phyloP scores from a whole-genome alignment of 352 stramenopile species.

The Phytophthora capsici region DNA sequence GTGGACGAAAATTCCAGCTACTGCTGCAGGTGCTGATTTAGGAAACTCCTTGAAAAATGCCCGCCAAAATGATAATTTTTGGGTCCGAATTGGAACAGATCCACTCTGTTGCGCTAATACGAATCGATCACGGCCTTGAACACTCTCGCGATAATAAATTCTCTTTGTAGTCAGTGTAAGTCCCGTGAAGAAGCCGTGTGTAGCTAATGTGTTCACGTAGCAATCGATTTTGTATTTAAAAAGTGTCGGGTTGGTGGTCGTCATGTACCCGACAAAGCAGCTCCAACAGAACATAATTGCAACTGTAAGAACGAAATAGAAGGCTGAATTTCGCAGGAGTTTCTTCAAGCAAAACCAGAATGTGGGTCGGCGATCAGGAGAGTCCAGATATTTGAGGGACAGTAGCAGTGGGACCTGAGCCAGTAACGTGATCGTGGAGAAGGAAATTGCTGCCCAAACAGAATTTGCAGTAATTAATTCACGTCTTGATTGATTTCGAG shows the following conservation, averaged over 20 bases:
- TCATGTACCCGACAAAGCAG: constrained; percentile 10
- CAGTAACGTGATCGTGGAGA: constrained; percentile 9
- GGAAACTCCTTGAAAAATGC: constrained; percentile 17
- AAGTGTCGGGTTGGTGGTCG: neutral
- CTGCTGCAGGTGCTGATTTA: constrained; percentile 16
- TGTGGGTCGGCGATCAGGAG: constrained; percentile 11
- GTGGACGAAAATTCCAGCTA: constrained; percentile 36
- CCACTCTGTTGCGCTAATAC: neutral
- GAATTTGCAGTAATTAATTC: constrained; percentile 20
- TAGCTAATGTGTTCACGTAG: constrained; percentile 9
- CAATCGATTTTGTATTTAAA: constrained; percentile 28
- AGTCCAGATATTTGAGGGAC: constrained; percentile 16
- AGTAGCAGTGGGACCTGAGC: constrained; percentile 15
- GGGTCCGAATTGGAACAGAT: neutral
- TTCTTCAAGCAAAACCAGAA: constrained; percentile 26
- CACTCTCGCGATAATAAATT: constrained; percentile 22
- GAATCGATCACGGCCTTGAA: constrained; percentile 15
- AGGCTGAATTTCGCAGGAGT: neutral
- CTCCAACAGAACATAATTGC: constrained; percentile 8
- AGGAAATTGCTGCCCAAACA: constrained; percentile 12
- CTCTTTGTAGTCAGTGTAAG: constrained; percentile 10
- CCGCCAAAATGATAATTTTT: constrained; percentile 18
- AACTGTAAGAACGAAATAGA: constrained; percentile 18
- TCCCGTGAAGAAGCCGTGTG: constrained; percentile 14
- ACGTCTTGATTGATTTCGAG: constrained; percentile 15